Conservation (phyloP, 345 rosid species). For the rapeseed (Brassica napus) region DNA sequence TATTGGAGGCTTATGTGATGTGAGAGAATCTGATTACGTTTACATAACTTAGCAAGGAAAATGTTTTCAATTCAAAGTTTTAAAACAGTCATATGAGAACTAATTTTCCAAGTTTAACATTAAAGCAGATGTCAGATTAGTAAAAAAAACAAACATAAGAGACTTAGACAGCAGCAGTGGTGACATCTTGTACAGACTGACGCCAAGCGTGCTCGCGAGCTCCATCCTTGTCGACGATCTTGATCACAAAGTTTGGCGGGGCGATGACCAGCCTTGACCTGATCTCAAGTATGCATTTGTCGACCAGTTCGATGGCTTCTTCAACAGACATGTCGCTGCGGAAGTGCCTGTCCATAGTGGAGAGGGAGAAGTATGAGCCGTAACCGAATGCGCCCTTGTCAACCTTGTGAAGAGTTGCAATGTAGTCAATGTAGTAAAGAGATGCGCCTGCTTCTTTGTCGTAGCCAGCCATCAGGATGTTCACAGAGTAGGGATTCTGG, state of each 20-base stretch:
- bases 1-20: background rate
- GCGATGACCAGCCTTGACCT: slow-evolving; percentile 88
- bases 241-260: slow-evolving; percentile 94
- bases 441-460: slow-evolving; percentile 94
- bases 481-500: slow-evolving; percentile 83
- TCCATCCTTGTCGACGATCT: slow-evolving; percentile 92
- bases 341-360: slow-evolving; percentile 95
- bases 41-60: background rate
- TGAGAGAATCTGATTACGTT: slow-evolving; percentile 2
- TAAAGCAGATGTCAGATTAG: background rate
- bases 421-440: slow-evolving; percentile 92
- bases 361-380: slow-evolving; percentile 82
- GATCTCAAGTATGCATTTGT: slow-evolving; percentile 87
- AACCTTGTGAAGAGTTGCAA: slow-evolving; percentile 92
- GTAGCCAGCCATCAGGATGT: slow-evolving; percentile 91
- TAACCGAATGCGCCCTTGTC: slow-evolving; percentile 97
- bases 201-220: slow-evolving; percentile 89
- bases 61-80: background rate
- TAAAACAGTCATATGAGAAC: background rate
- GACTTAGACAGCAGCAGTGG: slow-evolving; percentile 40
- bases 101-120: background rate
- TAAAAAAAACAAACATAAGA: background rate
- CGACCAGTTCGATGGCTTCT: slow-evolving; percentile 81
- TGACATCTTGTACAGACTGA: slow-evolving; percentile 61
- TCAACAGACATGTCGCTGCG: slow-evolving; percentile 85